Base-by-base conservation (phyloP, 2,329 filamentous ascomycete species). In the Paracoccidioides brasiliensis region DNA sequence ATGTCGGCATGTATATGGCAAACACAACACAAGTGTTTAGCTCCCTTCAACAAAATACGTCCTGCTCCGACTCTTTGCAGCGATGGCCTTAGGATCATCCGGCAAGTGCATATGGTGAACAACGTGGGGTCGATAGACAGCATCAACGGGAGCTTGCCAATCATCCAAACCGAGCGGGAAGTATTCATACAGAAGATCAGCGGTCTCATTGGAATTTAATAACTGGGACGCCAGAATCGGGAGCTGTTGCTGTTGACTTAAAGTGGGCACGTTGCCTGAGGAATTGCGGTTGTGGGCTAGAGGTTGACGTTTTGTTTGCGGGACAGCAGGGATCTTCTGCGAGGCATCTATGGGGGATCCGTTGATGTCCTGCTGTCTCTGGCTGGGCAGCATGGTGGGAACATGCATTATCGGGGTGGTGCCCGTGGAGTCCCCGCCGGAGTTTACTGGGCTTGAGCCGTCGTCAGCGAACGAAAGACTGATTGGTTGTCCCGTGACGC, bases 151-250 rank as follows among this genome's bases (percentile, higher is more conserved):
- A 2, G 86, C 86, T 81, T 90, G 89, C 84, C 81, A 96, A 66
- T 96, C 90, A 68, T 96, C 90, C 57, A 95, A 74, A 51, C 86
- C 90, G 14, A 97, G 76, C 0, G 90, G 90, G 61, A 97, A 96
- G 67, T 97, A 96, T 72, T 97, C 90, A 67, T 96, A 96, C 15
- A 96, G 74, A 61, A 90, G 75, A 70, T 96, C 90, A 0, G 84
- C 84, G 62, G 85, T 85, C 63, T 95, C 89, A 41, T 67, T 69
- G n/a, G 68, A 64, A 52, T 69, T 70, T 4, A 70, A 65, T 22
- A 73, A 64, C 22, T 38, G 86, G 78, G 66, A 85, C 84, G 66
- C 80, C 78, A 61, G 76, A 77, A 48, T 53, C 2, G 57, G 55
- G n/a, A 52, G 60, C 5, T 57, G 62, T 40, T 44, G 56, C 12